Evolutionary conservation across 192 early-diverging fungal species (phyloP).

Genomic region (Jimgerdemannia flammicorona): DNA sequence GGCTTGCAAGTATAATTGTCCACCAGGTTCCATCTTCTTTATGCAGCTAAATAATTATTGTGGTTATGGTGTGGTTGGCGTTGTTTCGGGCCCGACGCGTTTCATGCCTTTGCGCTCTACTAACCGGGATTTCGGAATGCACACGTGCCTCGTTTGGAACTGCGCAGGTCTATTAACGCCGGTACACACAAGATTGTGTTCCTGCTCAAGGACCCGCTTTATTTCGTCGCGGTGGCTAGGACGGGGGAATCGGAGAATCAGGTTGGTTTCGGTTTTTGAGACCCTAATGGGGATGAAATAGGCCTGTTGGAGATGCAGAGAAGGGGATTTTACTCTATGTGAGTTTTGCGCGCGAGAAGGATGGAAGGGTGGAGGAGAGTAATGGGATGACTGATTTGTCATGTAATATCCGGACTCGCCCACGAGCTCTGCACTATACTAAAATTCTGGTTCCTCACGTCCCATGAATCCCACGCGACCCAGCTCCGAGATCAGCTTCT

Average conservation of each 20-base stretch:
- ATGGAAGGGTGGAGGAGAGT: no score
- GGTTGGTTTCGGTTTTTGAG: slow-evolving; percentile 26
- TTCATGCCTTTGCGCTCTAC: background rate
- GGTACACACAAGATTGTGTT: slow-evolving; percentile 82
- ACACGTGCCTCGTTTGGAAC: background rate
- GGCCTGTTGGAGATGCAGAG: no score
- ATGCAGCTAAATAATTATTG: no score
- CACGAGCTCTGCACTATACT: no score
- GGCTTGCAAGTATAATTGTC: slow-evolving; percentile 8
- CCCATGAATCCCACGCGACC: no score
- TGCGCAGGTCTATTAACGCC: slow-evolving; percentile 56
- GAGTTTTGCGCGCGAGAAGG: no score
- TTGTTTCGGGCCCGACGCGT: background rate
- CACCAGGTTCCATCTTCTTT: background rate
- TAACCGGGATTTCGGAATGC: slow-evolving; percentile 4
- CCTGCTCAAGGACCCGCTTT: slow-evolving; percentile 73
- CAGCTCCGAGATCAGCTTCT: slow-evolving; percentile 78
- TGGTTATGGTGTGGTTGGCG: background rate
- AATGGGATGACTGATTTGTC: no score
- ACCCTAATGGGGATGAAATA: background rate
- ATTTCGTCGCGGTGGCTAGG: slow-evolving; percentile 77
- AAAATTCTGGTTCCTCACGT: no score
- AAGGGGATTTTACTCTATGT: no score
- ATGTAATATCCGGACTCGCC: no score
- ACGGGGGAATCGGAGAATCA: slow-evolving; percentile 74